Evolutionary conservation across 2,329 filamentous ascomycete genomes (phyloP).

Genomic region (Thermomyces lanuginosus): DNA sequence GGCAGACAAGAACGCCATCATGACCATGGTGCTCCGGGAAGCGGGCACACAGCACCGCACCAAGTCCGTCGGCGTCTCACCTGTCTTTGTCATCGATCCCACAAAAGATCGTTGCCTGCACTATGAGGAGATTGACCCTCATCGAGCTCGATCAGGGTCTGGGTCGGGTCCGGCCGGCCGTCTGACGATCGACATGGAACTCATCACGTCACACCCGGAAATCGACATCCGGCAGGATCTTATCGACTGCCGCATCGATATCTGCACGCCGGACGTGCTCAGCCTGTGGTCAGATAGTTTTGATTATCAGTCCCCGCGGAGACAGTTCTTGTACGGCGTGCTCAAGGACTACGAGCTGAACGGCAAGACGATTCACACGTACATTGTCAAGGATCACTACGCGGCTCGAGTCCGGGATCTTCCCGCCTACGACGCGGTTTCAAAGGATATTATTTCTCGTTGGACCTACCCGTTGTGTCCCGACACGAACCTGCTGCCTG

Average conservation of each 20-base stretch:
- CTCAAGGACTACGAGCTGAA: conserved; percentile 95
- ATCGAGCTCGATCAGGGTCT: no score
- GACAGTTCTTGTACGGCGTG: conserved; percentile 79
- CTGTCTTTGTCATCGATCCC: conserved; percentile 75
- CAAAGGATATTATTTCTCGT: conserved; percentile 65
- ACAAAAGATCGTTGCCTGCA: conserved; percentile 69
- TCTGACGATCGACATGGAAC: conserved; percentile 57
- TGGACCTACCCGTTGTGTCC: conserved; percentile 84
- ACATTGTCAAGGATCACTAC: conserved; percentile 70
- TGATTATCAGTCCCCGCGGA: conserved; percentile 79
- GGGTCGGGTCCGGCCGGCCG: conserved; percentile 33
- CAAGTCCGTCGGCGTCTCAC: conserved; percentile 57
- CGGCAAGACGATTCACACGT: conserved; percentile 87
- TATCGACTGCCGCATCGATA: conserved; percentile 89
- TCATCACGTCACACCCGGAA: conserved; percentile 58
- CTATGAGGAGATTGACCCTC: conserved; percentile 75
- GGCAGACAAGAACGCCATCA: conserved; percentile 84
- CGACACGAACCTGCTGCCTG: conserved; percentile 67
- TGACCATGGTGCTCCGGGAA: conserved; percentile 84
- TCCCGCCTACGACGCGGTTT: conserved; percentile 77
- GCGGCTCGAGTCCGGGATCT: conserved; percentile 73
- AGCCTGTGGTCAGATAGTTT: conserved; percentile 96
- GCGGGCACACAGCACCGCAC: conserved; percentile 60
- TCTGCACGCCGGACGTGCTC: conserved; percentile 89
- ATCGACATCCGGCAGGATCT: conserved; percentile 74